Conservation (phyloP, 306 rosid genomes). For the Cicer yamashitae region DNA sequence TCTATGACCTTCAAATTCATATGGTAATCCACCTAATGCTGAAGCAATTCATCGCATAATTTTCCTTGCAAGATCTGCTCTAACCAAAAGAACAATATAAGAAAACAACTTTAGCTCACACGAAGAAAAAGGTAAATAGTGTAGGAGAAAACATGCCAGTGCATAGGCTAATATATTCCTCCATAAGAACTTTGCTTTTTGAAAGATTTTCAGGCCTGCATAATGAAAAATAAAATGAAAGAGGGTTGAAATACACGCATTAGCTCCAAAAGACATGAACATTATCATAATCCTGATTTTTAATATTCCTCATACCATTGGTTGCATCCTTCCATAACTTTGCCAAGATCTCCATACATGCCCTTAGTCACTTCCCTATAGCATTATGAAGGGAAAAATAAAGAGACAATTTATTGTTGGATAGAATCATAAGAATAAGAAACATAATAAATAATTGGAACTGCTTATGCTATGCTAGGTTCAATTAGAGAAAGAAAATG, state of each 20-base stretch:
- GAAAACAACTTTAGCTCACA: neutral
- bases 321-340: constrained; percentile 84
- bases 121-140: neutral
- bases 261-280: too few relatives aligned
- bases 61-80: constrained; percentile 77
- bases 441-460: too few relatives aligned
- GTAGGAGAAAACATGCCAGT: constrained; percentile 62
- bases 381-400: constrained; percentile 51
- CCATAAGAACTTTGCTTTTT: constrained; percentile 62
- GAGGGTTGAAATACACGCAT: too few relatives aligned
- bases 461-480: too few relatives aligned
- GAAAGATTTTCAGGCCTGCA: constrained; percentile 84
- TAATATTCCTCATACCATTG: constrained; percentile 68
- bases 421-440: too few relatives aligned
- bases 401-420: too few relatives aligned
- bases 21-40: constrained; percentile 82
- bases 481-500: too few relatives aligned
- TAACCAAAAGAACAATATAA: constrained; percentile 39
- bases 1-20: constrained; percentile 90
- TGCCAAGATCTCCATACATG: constrained; percentile 87
- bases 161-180: constrained; percentile 77
- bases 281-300: too few relatives aligned
- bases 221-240: neutral
- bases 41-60: constrained; percentile 89
- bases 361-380: constrained; percentile 79